These are phyloP conservation scores for Sporothrix variecibatus DNA, from an alignment of 2,329 filamentous ascomycete genomes.

Conservation along the genomic window DNA sequence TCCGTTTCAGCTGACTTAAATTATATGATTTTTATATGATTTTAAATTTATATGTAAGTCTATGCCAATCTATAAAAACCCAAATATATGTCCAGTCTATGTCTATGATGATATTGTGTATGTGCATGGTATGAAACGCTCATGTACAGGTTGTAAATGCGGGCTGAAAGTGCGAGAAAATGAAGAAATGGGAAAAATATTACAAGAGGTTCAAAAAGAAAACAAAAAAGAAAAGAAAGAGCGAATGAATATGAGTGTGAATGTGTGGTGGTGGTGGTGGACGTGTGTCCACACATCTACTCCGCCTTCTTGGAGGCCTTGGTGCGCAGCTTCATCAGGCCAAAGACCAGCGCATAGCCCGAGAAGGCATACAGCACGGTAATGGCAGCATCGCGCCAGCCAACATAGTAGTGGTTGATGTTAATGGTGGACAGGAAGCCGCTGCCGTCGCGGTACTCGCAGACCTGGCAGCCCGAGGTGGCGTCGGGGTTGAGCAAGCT, in stretches of 20 bases:
- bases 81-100: neutral
- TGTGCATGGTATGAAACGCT: slow-evolving; percentile 9
- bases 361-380: slow-evolving; percentile 57
- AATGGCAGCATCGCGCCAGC: slow-evolving; percentile 65
- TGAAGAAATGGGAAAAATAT: neutral
- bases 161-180: neutral
- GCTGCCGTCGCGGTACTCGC: slow-evolving; percentile 57
- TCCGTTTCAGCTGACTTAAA: neutral
- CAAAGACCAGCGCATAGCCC: slow-evolving; percentile 52
- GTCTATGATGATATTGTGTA: neutral
- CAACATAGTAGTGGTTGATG: slow-evolving; percentile 61
- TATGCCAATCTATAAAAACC: neutral
- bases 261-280: too few relatives aligned
- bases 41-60: neutral
- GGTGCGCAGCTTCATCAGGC: slow-evolving; percentile 51
- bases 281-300: neutral
- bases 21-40: neutral
- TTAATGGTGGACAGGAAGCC: slow-evolving; percentile 64
- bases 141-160: slow-evolving; percentile 7
- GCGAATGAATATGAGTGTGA: neutral
- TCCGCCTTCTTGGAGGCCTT: slow-evolving; percentile 36
- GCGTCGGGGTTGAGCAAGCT: slow-evolving; percentile 57
- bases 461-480: slow-evolving; percentile 58
- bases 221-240: neutral
- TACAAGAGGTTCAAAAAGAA: neutral